Evolutionary conservation across 441 rosid genomes (phyloP).

Genomic region (Heliophila coronopifolia): DNA sequence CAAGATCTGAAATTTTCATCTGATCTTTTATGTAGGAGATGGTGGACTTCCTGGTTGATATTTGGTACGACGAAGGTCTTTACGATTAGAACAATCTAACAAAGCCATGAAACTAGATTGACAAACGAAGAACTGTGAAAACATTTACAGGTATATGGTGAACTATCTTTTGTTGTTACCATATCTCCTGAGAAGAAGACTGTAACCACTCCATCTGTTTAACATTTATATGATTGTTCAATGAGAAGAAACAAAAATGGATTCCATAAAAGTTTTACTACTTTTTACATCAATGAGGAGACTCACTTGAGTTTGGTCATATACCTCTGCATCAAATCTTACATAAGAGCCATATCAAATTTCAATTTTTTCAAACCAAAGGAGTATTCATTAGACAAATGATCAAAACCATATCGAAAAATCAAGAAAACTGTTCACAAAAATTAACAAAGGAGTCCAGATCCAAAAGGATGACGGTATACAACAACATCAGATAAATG

Average conservation of each 20-base stretch:
- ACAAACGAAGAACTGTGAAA: constrained; percentile 13
- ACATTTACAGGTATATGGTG: constrained; percentile 7
- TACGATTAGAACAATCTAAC: constrained; percentile 51
- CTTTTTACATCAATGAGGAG: neutral
- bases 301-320: neutral
- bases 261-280: constrained; percentile 1
- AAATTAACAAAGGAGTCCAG: constrained; percentile 14
- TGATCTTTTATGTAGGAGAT: constrained; percentile 56
- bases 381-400: constrained; percentile 12
- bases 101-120: constrained; percentile 8
- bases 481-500: neutral
- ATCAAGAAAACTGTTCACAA: constrained; percentile 10
- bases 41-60: constrained; percentile 89
- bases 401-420: constrained; percentile 7
- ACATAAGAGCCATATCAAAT: neutral
- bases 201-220: constrained; percentile 6
- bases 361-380: constrained; percentile 7
- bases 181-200: neutral
- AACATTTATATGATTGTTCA: constrained; percentile 9
- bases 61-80: constrained; percentile 82
- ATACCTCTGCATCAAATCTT: constrained; percentile 8
- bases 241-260: neutral
- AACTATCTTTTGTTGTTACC: neutral
- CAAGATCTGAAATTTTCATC: neutral
- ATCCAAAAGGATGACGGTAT: neutral